Conservation (phyloP, 2,329 filamentous ascomycete species). For the Pseudopithomyces maydicus region DNA sequence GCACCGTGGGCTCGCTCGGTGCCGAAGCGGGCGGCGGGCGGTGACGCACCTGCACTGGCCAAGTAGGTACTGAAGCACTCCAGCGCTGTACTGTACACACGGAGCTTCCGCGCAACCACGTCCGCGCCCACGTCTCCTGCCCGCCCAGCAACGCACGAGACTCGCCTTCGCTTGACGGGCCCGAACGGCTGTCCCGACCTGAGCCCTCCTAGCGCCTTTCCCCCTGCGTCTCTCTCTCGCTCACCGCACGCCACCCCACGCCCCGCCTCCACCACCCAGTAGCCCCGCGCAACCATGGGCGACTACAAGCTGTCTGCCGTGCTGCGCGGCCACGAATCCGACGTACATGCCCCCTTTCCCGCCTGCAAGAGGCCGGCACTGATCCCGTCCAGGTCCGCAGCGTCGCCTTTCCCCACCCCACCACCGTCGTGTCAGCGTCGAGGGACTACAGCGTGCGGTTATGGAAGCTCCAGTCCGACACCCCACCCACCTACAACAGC, state of each 20-base stretch:
- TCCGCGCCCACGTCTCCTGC: not conserved
- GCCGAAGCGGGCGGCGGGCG: not conserved
- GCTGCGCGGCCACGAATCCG: slow-evolving; percentile 86
- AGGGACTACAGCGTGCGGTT: slow-evolving; percentile 87
- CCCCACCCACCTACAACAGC: slow-evolving; percentile 74
- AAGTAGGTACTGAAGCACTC: too few relatives aligned
- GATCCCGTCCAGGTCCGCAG: slow-evolving; percentile 72
- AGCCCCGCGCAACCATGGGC: slow-evolving; percentile 60
- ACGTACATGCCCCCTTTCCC: slow-evolving; percentile 65
- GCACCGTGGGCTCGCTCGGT: not conserved
- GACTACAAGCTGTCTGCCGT: slow-evolving; percentile 94
- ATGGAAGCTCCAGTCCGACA: slow-evolving; percentile 73
- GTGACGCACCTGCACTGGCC: slow-evolving; percentile 4
- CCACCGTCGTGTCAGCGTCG: slow-evolving; percentile 81
- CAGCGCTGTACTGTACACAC: not conserved
- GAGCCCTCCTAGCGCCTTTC: slow-evolving; percentile 10
- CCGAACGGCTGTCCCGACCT: slow-evolving; percentile 6
- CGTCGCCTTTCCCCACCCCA: slow-evolving; percentile 75
- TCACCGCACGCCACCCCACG: slow-evolving; percentile 9
- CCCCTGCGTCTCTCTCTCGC: slow-evolving; percentile 15
- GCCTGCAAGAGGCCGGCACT: not conserved
- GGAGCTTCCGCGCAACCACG: not conserved
- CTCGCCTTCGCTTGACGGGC: not conserved
- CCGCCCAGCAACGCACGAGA: not conserved
- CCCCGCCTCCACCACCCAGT: slow-evolving; percentile 15